These are phyloP conservation scores for Zygosaccharomyces pseudobailii DNA, from an alignment of 1,139 yeast genomes.

Conservation along the genomic window DNA sequence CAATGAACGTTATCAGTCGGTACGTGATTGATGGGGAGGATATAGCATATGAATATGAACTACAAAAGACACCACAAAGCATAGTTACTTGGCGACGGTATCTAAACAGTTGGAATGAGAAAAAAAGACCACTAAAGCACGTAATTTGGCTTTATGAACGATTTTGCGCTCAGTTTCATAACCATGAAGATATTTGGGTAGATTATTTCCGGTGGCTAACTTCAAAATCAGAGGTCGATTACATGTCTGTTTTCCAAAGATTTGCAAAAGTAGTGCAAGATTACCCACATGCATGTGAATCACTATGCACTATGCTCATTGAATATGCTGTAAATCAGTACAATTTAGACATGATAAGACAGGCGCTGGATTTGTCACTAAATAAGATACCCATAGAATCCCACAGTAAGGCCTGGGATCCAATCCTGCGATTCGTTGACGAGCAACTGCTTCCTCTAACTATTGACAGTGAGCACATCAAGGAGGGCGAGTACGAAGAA, in stretches of 20 bases:
- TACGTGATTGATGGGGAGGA: conserved; percentile 25
- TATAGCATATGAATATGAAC: conserved; percentile 31
- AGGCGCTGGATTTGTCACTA: conserved; percentile 51
- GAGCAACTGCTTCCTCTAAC: conserved; percentile 38
- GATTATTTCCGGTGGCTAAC: conserved; percentile 21
- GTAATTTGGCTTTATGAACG: conserved; percentile 32
- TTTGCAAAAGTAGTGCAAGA: conserved; percentile 47
- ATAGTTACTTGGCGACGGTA: conserved; percentile 29
- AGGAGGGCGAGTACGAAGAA: conserved; percentile 12
- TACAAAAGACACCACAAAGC: conserved; percentile 23
- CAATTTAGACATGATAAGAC: conserved; percentile 44
- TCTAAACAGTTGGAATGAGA: conserved; percentile 21
- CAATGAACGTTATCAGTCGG: conserved; percentile 10
- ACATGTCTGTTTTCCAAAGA: conserved; percentile 23
- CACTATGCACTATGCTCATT: conserved; percentile 54
- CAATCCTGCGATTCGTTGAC: conserved; percentile 40
- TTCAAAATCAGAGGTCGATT: neutral
- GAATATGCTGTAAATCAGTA: conserved; percentile 39
- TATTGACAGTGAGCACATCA: conserved; percentile 21
- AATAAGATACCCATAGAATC: conserved; percentile 46
- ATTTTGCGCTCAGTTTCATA: conserved; percentile 18
- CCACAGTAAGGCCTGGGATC: conserved; percentile 60
- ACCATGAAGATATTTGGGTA: conserved; percentile 21
- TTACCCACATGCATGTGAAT: conserved; percentile 42
- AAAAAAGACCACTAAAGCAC: conserved; percentile 13